phyloP scores from a whole-genome alignment of 1,284 basidiomycete genomes.

The Pseudozyma tsukubaensis region DNA sequence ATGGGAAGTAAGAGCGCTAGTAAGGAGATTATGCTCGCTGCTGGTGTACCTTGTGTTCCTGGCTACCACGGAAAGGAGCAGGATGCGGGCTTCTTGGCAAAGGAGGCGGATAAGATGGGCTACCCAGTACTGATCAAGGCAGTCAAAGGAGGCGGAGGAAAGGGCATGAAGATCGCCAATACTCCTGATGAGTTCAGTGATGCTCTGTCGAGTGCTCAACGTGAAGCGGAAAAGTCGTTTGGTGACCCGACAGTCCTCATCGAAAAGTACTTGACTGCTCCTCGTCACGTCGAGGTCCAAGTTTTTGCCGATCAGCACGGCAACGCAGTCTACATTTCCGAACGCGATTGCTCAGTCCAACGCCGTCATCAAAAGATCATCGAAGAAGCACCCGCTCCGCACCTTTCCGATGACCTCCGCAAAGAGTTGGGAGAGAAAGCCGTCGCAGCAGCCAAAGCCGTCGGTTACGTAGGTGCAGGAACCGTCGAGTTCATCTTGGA shows the following conservation, averaged over 20 bases:
- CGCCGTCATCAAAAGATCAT: slow-evolving; percentile 94
- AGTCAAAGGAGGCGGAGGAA: slow-evolving; percentile 70
- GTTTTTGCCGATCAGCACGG: slow-evolving; percentile 71
- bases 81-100: slow-evolving; percentile 75
- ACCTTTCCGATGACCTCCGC: slow-evolving; percentile 79
- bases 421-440: slow-evolving; percentile 86
- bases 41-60: slow-evolving; percentile 91
- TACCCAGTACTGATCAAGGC: slow-evolving; percentile 70
- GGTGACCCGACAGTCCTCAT: slow-evolving; percentile 73
- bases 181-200: slow-evolving; percentile 78
- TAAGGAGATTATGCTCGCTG: slow-evolving; percentile 89
- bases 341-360: slow-evolving; percentile 94
- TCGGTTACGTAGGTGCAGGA: slow-evolving; percentile 93
- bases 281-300: slow-evolving; percentile 79
- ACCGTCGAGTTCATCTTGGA: slow-evolving; percentile 74
- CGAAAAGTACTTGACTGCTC: slow-evolving; percentile 63
- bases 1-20: slow-evolving; percentile 81
- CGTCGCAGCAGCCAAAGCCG: slow-evolving; percentile 88
- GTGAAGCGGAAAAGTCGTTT: slow-evolving; percentile 73
- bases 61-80: slow-evolving; percentile 86
- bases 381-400: slow-evolving; percentile 93
- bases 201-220: slow-evolving; percentile 82
- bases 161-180: slow-evolving; percentile 70
- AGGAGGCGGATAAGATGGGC: slow-evolving; percentile 73
- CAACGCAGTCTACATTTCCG: slow-evolving; percentile 87